Conservation (phyloP, 345 rosid species). For the Populus euphratica region DNA sequence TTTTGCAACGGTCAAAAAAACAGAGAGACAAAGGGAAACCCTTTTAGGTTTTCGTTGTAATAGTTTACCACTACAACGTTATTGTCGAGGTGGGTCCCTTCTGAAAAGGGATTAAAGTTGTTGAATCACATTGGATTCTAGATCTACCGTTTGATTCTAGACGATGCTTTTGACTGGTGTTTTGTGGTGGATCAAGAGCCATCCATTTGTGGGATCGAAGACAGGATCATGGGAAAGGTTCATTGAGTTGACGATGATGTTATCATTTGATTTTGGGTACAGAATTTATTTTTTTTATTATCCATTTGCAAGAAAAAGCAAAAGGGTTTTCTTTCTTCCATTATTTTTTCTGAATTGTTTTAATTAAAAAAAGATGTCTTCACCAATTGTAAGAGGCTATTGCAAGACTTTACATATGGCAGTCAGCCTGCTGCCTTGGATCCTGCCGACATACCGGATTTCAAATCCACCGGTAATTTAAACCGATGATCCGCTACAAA, state of each 20-base stretch:
- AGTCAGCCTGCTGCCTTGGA: background rate
- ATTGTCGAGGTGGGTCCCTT: constrained; percentile 34
- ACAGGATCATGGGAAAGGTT: too few species aligned
- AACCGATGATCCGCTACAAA: too few species aligned
- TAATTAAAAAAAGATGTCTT: background rate
- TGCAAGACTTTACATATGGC: constrained; percentile 17
- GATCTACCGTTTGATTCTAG: constrained; percentile 19
- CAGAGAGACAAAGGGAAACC: constrained; percentile 11
- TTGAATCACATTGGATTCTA: constrained; percentile 33
- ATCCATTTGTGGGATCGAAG: background rate
- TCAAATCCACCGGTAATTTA: too few species aligned
- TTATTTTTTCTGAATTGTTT: too few species aligned
- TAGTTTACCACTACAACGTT: constrained; percentile 23
- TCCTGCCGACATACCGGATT: too few species aligned
- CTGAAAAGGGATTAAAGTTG: background rate
- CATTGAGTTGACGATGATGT: too few species aligned
- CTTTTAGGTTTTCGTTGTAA: background rate
- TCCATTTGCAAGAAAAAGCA: too few species aligned
- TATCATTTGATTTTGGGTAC: too few species aligned
- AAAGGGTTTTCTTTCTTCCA: too few species aligned
- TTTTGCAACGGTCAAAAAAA: constrained; percentile 49
- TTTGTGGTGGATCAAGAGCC: background rate
- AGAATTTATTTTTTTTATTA: too few species aligned
- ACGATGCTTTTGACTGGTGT: background rate
- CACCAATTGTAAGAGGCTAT: background rate